Percentiles rank a stretch among this genome's conserved stretches.
Conservation (phyloP, 805 yeast genomes). For the Kazachstania africana region DNA sequence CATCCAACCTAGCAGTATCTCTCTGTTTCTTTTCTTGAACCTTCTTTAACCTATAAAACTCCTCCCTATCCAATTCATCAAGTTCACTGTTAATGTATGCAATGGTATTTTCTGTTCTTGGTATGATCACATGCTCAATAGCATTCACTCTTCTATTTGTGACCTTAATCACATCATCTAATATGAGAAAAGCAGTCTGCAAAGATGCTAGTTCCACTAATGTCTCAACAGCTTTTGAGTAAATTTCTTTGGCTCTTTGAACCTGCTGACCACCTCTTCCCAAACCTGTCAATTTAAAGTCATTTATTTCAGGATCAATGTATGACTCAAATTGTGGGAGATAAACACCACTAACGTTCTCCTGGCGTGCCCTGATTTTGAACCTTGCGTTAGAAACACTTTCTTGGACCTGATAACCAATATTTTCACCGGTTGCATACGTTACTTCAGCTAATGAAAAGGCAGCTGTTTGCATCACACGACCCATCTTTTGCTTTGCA, state of each 20-base stretch:
- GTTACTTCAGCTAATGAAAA: constrained; percentile 94
- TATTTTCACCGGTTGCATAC: constrained; percentile 94
- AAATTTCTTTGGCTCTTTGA: constrained; percentile 84
- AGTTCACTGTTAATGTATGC: constrained; percentile 85
- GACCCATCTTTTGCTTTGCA: constrained; percentile 93
- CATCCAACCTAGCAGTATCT: constrained; percentile 56
- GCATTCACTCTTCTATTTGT: constrained; percentile 98
- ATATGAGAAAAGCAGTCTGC: constrained; percentile 91
- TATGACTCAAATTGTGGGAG: constrained; percentile 86
- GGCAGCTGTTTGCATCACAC: constrained; percentile 97
- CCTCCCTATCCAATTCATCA: constrained; percentile 97
- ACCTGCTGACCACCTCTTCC: constrained; percentile 99
- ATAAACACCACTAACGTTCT: constrained; percentile 91
- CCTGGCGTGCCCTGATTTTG: constrained; percentile 83
- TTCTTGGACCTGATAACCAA: constrained; percentile 92
- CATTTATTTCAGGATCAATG: constrained; percentile 76
- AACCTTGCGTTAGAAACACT: constrained; percentile 78
- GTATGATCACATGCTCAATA: constrained; percentile 94
- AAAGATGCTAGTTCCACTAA: constrained; percentile 89
- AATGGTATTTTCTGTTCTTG: constrained; percentile 94
- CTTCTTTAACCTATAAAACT: constrained; percentile 90
- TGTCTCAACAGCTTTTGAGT: constrained; percentile 94
- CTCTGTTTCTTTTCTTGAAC: constrained; percentile 90
- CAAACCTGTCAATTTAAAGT: constrained; percentile 89
- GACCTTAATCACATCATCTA: constrained; percentile 95